Evolutionary conservation across 192 early-diverging fungal genomes (phyloP).

Genomic region (Rhizophagus sp.): DNA sequence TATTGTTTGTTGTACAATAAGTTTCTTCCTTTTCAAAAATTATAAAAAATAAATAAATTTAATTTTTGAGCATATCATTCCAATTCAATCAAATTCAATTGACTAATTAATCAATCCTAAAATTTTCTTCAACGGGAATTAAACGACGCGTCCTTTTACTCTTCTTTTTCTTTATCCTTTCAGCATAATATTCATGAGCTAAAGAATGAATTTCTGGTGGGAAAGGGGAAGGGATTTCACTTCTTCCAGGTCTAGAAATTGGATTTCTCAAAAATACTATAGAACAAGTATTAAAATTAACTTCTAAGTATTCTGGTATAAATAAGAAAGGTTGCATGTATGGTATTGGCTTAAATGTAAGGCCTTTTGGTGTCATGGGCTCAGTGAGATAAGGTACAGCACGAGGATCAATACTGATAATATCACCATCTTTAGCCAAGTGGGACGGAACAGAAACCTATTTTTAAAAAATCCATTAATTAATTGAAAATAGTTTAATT

Average conservation of each 20-base stretch:
- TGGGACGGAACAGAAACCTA: conserved; percentile 79
- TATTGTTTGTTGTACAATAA: not conserved
- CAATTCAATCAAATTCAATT: not conserved
- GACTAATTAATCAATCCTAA: not conserved
- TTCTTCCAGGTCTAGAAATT: conserved; percentile 76
- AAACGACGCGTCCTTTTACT: conserved; percentile 1
- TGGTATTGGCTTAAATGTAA: conserved; percentile 58
- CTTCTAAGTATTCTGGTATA: conserved; percentile 95
- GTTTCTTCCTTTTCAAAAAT: not conserved
- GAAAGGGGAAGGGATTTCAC: conserved; percentile 94
- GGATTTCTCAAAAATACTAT: conserved; percentile 86
- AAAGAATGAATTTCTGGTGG: conserved; percentile 88
- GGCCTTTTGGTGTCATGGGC: not conserved
- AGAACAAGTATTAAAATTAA: conserved; percentile 93
- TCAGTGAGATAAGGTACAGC: conserved; percentile 66
- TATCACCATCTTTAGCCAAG: conserved; percentile 80
- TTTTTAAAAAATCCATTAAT: not conserved
- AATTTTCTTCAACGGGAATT: conserved; percentile 1
- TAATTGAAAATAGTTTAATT: not conserved
- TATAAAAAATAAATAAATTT: not conserved
- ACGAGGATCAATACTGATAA: conserved; percentile 79
- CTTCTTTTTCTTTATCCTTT: conserved; percentile 48
- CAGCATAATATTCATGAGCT: conserved; percentile 89
- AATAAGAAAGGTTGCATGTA: conserved; percentile 95
- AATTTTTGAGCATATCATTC: not conserved